Evolutionary conservation across 768 basidiomycete species (phyloP).

Genomic region (Chiua virens): DNA sequence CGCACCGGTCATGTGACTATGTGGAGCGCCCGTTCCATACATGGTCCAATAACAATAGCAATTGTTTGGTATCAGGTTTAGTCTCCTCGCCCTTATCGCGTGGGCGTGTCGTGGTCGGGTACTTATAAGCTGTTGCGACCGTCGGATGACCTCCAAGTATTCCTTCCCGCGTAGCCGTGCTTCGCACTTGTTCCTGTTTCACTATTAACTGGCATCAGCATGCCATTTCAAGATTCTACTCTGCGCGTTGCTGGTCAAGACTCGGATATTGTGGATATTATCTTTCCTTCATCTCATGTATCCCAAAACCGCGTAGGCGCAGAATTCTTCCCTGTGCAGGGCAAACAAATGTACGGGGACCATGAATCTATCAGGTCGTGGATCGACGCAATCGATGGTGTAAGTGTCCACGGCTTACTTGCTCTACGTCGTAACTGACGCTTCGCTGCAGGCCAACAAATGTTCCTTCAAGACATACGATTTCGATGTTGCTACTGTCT

Average conservation of each 20-base stretch:
- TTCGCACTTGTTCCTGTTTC: slow-evolving; percentile 21
- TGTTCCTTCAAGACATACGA: slow-evolving; percentile 1
- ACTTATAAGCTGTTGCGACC: slow-evolving; percentile 17
- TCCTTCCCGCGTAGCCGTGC: slow-evolving; percentile 27
- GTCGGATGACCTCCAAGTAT: neutral
- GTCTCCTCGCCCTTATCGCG: slow-evolving; percentile 7
- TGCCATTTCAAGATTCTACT: slow-evolving; percentile 19
- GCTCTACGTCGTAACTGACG: neutral
- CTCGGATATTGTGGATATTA: slow-evolving; percentile 10
- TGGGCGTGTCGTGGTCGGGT: slow-evolving; percentile 9
- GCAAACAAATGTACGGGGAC: slow-evolving; percentile 25
- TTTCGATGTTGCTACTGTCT: neutral
- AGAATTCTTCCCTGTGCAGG: slow-evolving; percentile 5
- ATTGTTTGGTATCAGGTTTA: slow-evolving; percentile 25
- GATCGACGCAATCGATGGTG: slow-evolving; percentile 25
- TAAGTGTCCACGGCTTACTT: slow-evolving; percentile 10
- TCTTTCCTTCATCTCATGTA: slow-evolving; percentile 12
- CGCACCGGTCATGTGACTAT: slow-evolving; percentile 21
- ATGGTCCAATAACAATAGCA: slow-evolving; percentile 21
- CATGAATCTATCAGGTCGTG: slow-evolving; percentile 26
- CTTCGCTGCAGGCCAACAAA: slow-evolving; percentile 14
- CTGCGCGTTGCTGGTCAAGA: slow-evolving; percentile 32
- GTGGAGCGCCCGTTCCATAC: neutral
- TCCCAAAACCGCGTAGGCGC: neutral
- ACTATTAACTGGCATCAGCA: slow-evolving; percentile 8